Percentiles rank a stretch among this genome's conserved stretches.
phyloP scores from a whole-genome alignment of 1,284 basidiomycete species.

The Ganoderma lucidum region DNA sequence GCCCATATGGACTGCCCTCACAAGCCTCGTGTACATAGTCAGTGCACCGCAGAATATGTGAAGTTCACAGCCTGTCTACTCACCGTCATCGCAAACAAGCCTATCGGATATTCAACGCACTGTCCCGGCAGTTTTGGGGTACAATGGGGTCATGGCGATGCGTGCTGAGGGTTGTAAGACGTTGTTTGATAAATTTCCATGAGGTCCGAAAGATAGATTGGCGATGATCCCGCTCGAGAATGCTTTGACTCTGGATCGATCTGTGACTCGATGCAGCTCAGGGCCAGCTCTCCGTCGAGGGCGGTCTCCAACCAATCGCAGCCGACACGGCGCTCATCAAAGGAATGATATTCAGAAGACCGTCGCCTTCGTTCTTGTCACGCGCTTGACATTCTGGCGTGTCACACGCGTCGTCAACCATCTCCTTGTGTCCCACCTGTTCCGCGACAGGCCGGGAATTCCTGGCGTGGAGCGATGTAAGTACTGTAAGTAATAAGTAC shows the following conservation, averaged over 20 bases:
- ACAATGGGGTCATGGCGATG: not conserved
- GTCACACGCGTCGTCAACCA: not conserved
- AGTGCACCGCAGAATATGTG: constrained; percentile 7
- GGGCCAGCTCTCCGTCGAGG: not conserved
- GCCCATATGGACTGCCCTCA: constrained; percentile 3
- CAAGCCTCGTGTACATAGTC: not conserved
- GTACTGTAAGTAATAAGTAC: too few species aligned
- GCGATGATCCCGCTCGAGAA: not conserved
- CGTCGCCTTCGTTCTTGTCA: not conserved
- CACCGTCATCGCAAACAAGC: not conserved
- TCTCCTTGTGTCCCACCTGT: not conserved
- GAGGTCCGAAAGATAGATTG: not conserved
- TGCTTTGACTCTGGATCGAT: not conserved
- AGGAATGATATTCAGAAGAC: not conserved
- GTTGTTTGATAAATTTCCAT: not conserved
- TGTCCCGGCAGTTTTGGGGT: not conserved
- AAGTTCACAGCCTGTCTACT: not conserved
- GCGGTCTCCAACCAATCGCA: not conserved
- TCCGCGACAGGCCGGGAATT: not conserved
- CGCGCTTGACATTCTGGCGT: not conserved
- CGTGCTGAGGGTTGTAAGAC: not conserved
- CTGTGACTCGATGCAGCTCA: not conserved
- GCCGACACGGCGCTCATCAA: not conserved
- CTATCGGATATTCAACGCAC: too few species aligned
- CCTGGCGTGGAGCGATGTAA: not conserved